Evolutionary conservation across 1,139 yeast species (phyloP), one percentile per base, ranked within the genome.

Genomic region (Suhomyces choctaworum): DNA sequence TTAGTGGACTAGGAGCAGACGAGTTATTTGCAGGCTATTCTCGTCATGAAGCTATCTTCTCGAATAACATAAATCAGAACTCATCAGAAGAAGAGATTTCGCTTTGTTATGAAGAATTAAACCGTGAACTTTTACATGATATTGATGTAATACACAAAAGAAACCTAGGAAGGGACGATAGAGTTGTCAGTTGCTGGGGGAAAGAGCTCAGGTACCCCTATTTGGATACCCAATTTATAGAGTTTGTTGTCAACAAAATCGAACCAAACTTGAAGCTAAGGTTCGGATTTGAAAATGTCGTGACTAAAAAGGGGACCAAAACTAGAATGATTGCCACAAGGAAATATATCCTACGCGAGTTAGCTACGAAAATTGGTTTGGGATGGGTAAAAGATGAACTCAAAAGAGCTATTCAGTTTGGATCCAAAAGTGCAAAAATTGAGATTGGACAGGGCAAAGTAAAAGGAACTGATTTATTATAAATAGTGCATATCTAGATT

Each of bases 1-100:
- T 94, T 27, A 86, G 96, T 40, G 98, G 99, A 0, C 68, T 92
- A n/a, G 99, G 99, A 1, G 98, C 98, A 0, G 99, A 92, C 60
- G 98, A 92, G 59, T 64, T 77, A 19, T 89, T 85, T 65, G 99
- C 95, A 0, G 99, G 99, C 0, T 92, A 92, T 56, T 85, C 88
- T 1, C 62, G 95, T 24, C 95, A 86, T 52, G 80, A 78, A 37
- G 62, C 78, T 22, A 55, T 76, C 2, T 76, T 76, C 47, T 60
- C 41, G 31, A 31, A 39, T 22, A 27, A 23, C 9, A 26, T 47
- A 7, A 27, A 8, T 15, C 53, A 47, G 17, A 54, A 54, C 1
- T 46, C 56, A 0, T 33, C 38, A 1, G 52, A 47, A 22, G 51
- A 52, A 5, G 49, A 51, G 6, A 39, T 50, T 1, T 39, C 28